These are phyloP conservation scores for Trichoderma atroviride DNA, from an alignment of 2,329 filamentous ascomycete genomes.

Conservation along the genomic window DNA sequence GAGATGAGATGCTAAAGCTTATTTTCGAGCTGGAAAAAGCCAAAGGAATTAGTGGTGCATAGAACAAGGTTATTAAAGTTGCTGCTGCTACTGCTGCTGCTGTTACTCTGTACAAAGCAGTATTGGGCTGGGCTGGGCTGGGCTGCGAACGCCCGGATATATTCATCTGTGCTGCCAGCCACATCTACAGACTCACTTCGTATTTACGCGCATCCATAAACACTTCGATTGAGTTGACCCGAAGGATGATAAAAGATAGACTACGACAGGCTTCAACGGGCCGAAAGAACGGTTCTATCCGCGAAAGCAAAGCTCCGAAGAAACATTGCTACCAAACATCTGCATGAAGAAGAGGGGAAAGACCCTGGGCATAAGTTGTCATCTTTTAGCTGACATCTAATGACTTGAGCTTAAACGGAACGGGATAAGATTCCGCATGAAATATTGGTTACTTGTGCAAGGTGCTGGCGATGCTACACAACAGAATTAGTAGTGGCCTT, in stretches of 20 bases:
- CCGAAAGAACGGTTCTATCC: not conserved
- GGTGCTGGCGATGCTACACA: not conserved
- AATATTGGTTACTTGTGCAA: not conserved
- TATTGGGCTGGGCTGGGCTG: not conserved
- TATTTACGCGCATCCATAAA: not conserved
- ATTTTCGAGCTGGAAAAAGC: not conserved
- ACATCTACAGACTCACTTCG: not conserved
- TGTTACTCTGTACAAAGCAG: not conserved
- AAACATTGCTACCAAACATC: not conserved
- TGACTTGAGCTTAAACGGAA: not conserved
- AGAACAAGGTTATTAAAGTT: not conserved
- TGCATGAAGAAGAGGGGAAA: not conserved
- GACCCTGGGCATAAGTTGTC: not conserved
- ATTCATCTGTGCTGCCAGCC: not conserved
- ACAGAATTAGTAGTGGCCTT: not conserved
- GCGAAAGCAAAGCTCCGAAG: not conserved
- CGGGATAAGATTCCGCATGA: not conserved
- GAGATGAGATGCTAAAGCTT: not conserved
- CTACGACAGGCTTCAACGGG: not conserved
- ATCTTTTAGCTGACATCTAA: not conserved
- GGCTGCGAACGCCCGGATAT: not conserved
- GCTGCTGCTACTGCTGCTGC: not conserved
- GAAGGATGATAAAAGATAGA: not conserved
- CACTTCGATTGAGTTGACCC: not conserved
- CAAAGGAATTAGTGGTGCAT: not conserved